Percentiles rank a stretch among this genome's conserved stretches.
Evolutionary conservation across 495 filamentous ascomycete genomes (phyloP).

Genomic region (Hapsidospora chrysogenum): DNA sequence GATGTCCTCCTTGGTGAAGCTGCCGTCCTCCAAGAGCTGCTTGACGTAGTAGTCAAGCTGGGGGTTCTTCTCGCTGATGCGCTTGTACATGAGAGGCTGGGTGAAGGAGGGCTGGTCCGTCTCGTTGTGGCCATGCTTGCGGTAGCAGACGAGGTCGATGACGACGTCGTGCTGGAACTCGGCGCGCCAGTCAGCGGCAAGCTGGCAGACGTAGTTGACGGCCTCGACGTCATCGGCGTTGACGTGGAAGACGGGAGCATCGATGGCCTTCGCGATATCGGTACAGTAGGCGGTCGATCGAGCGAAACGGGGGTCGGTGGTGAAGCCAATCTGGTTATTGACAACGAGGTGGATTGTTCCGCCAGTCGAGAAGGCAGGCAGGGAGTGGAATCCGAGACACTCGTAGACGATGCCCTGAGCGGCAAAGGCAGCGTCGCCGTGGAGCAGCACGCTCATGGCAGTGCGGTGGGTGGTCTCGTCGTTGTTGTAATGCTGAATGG

Average conservation of each 20-base stretch:
- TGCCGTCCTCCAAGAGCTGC: conserved; percentile 73
- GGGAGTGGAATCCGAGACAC: conserved; percentile 90
- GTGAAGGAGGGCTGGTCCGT: conserved; percentile 98
- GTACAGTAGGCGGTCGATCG: conserved; percentile 98
- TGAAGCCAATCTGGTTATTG: conserved; percentile 99
- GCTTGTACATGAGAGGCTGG: conserved; percentile 99
- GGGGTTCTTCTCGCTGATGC: conserved; percentile 61
- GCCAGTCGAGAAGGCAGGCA: conserved; percentile 91
- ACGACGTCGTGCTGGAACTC: conserved; percentile 96
- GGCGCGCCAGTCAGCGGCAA: conserved; percentile 92
- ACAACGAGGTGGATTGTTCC: conserved; percentile 95
- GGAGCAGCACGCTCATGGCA: conserved; percentile 88
- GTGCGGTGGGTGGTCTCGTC: conserved; percentile 75
- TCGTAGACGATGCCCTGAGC: conserved; percentile 96
- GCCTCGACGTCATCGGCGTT: conserved; percentile 97
- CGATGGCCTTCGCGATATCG: conserved; percentile 96
- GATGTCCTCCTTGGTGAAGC: conserved; percentile 93
- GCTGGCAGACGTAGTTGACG: conserved; percentile 92
- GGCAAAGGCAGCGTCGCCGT: conserved; percentile 95
- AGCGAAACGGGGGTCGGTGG: conserved; percentile 93
- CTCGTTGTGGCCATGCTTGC: conserved; percentile 98
- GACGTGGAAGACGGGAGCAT: conserved; percentile 97
- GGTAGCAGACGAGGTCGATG: conserved; percentile 96
- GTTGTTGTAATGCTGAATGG: conserved; percentile 97
- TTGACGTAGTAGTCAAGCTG: conserved; percentile 80